Evolutionary conservation across 441 rosid genomes (phyloP), one percentile per base, ranked within the genome.

Genomic region (Pelargonium citronellum): DNA sequence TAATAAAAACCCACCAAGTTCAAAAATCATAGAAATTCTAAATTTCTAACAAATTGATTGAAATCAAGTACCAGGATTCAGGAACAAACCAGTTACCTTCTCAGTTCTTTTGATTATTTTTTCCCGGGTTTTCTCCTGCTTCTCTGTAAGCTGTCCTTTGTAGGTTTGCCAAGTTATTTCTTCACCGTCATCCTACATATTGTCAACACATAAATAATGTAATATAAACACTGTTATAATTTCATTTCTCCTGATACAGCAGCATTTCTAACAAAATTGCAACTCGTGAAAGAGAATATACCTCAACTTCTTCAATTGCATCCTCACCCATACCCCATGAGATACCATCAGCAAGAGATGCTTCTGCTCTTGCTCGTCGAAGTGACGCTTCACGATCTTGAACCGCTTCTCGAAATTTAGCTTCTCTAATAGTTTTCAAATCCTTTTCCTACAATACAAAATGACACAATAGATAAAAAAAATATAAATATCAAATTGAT

Each of bases 271-370:
- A 12, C 68, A 64, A 66, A 69, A 11, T 47, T 51, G 16, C 16
- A 58, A 49, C 16, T 53, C 51, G 78, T 39, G 69, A 30, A 10
- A 64, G 62, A 24, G 27, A 64, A 11, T 71, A 75, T 77, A 90
- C 99, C 98, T 92, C 95, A 24, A 71, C 91, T 80, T 92, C 98
- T 85, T 91, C 96, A 74, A 90, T 70, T 69, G 93, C 99, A 87
- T 92, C 99, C 82, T 95, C 99, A 74, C 88, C 96, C 93, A 95
- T 92, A 70, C 97, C 99, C 98, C 99, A 95, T 57, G 97, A 95
- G 82, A 91, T 82, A 79, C 99, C 99, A 79, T 95, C 97, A 51
- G 89, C 90, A 84, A 88, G 87, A 75, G 88, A 80, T 63, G 93
- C 91, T 68, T 88, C 92, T 66, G 77, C 71, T 70, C 85, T 91